phyloP scores from a whole-genome alignment of 441 rosid genomes.

The Gossypium davidsonii region DNA sequence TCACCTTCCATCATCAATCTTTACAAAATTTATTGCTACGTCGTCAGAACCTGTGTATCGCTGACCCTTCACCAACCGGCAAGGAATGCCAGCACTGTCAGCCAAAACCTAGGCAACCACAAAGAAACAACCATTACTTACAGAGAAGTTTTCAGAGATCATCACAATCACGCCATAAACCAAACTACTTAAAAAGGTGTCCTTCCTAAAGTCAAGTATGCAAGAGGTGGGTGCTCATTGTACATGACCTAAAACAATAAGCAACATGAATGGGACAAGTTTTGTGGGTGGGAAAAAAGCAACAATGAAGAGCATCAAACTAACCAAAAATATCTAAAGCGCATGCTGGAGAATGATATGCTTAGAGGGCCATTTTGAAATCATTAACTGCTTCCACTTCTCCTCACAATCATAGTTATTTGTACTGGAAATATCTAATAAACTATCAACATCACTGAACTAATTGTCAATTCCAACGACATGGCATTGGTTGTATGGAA shows the following conservation, averaged over 20 bases:
- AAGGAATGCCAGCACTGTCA: slow-evolving; percentile 73
- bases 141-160: slow-evolving; percentile 2
- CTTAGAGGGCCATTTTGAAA: background rate
- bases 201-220: slow-evolving; percentile 5
- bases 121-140: slow-evolving; percentile 6
- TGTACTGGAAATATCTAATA: background rate
- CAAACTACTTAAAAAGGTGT: background rate
- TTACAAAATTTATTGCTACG: slow-evolving; percentile 89
- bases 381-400: background rate
- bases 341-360: background rate
- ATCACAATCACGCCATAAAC: slow-evolving; percentile 8
- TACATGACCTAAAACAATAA: background rate
- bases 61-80: slow-evolving; percentile 89
- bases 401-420: background rate
- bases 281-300: background rate
- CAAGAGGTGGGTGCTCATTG: background rate
- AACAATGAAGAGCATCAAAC: background rate
- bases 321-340: background rate
- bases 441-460: background rate
- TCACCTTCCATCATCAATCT: slow-evolving; percentile 91
- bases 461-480: background rate
- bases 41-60: slow-evolving; percentile 86
- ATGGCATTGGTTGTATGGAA: background rate
- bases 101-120: slow-evolving; percentile 65
- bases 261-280: background rate